Evolutionary conservation across 2,329 filamentous ascomycete genomes (phyloP).

Genomic region (Lasiodiplodia sp.): DNA sequence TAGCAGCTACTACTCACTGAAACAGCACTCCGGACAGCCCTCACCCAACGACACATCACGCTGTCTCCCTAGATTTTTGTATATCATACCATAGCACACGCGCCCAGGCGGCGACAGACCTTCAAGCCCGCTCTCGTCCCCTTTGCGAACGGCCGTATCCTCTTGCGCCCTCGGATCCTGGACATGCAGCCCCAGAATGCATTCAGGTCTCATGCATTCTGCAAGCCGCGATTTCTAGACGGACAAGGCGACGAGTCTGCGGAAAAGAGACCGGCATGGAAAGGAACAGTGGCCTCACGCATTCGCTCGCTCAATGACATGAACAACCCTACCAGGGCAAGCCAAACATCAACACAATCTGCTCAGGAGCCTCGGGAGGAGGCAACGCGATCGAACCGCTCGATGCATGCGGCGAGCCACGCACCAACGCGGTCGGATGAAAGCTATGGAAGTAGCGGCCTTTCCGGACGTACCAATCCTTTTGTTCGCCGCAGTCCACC

Average conservation of each 20-base stretch:
- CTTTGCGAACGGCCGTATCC: neutral
- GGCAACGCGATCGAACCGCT: neutral
- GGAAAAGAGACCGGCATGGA: neutral
- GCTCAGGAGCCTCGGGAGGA: neutral
- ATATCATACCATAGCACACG: neutral
- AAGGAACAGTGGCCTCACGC: slow-evolving; percentile 29
- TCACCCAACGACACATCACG: neutral
- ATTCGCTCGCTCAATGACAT: slow-evolving; percentile 25
- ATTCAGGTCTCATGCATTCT: slow-evolving; percentile 11
- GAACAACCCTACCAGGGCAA: neutral
- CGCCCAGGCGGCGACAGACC: neutral
- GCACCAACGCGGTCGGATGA: neutral
- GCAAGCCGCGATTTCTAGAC: slow-evolving; percentile 10
- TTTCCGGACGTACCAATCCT: slow-evolving; percentile 6
- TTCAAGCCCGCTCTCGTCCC: neutral
- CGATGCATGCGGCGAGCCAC: neutral
- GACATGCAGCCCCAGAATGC: neutral
- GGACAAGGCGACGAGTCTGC: slow-evolving; percentile 18
- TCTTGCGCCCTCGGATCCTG: neutral
- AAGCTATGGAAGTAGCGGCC: neutral
- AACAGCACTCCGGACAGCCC: neutral
- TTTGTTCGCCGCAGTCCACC: slow-evolving; percentile 22
- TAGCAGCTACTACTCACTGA: slow-evolving; percentile 1
- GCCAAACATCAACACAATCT: neutral
- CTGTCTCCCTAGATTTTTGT: neutral